A percentile compares a stretch with the other conserved stretches of the same genome.
Conservation (phyloP, 2,329 filamentous ascomycete genomes). For the Aspergillus caelatus region DNA sequence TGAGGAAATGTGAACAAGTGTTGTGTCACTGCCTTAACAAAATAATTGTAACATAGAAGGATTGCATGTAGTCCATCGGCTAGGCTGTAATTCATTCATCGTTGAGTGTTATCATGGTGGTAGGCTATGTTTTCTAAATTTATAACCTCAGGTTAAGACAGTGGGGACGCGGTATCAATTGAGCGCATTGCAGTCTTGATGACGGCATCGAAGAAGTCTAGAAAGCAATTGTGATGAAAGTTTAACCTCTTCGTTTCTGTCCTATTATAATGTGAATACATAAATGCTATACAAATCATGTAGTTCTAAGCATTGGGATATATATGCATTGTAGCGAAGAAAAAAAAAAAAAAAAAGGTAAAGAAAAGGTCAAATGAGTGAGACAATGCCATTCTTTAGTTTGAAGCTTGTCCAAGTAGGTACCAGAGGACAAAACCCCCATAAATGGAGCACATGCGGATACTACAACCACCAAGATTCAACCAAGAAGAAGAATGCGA, state of each 20-base stretch:
- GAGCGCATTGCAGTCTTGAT: background rate
- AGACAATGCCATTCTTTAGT: slow-evolving; percentile 2
- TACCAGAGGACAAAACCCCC: background rate
- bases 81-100: background rate
- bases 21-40: background rate
- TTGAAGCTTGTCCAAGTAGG: background rate
- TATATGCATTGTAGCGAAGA: background rate
- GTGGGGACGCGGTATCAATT: background rate
- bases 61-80: background rate
- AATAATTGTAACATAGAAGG: background rate
- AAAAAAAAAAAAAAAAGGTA: background rate
- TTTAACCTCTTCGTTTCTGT: too few relatives aligned
- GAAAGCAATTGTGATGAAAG: background rate
- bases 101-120: background rate
- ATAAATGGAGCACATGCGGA: slow-evolving; percentile 3
- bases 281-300: background rate
- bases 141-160: background rate
- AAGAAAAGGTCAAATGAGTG: background rate
- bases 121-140: background rate
- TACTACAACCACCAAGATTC: background rate
- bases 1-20: background rate
- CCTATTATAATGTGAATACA: background rate
- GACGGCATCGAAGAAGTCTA: background rate
- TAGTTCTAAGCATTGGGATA: background rate
- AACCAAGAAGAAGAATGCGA: background rate